Evolutionary conservation across 169 alveolate genomes (phyloP).

Genomic region (Cryptosporidium felis): DNA sequence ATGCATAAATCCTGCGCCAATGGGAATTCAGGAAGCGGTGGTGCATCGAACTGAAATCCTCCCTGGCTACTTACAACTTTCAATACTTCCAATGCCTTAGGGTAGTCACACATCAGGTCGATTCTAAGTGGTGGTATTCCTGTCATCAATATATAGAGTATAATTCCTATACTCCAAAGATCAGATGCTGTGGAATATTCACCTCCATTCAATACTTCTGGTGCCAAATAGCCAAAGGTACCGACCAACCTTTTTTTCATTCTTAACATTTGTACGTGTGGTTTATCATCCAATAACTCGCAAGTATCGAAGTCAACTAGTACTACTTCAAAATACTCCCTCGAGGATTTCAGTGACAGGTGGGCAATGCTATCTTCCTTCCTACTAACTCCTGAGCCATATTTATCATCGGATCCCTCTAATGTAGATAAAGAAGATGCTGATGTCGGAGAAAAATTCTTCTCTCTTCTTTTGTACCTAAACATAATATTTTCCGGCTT

Average conservation of each 20-base stretch:
- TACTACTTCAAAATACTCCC: slow-evolving; percentile 75
- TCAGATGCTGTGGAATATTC: slow-evolving; percentile 87
- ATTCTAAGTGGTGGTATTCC: slow-evolving; percentile 91
- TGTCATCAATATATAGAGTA: slow-evolving; percentile 88
- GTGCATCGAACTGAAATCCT: slow-evolving; percentile 85
- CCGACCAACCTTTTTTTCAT: slow-evolving; percentile 83
- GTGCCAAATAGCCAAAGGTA: slow-evolving; percentile 84
- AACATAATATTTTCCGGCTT: slow-evolving; percentile 87
- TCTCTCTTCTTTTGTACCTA: slow-evolving; percentile 70
- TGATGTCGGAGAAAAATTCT: slow-evolving; percentile 72
- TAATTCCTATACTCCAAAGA: slow-evolving; percentile 90
- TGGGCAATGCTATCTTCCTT: slow-evolving; percentile 38
- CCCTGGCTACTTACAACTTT: slow-evolving; percentile 77
- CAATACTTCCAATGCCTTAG: slow-evolving; percentile 82
- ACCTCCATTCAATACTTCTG: slow-evolving; percentile 82
- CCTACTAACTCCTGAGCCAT: background rate
- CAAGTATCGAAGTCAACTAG: slow-evolving; percentile 85
- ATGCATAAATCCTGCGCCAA: slow-evolving; percentile 87
- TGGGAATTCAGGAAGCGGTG: slow-evolving; percentile 87
- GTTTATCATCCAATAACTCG: slow-evolving; percentile 78
- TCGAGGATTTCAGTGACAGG: slow-evolving; percentile 49
- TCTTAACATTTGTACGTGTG: slow-evolving; percentile 55
- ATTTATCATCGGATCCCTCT: slow-evolving; percentile 1
- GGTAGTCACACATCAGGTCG: slow-evolving; percentile 86
- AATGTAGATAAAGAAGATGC: slow-evolving; percentile 74